Conservation (phyloP, 2,329 filamentous ascomycete species). For the Aphanoascus verrucosus region DNA sequence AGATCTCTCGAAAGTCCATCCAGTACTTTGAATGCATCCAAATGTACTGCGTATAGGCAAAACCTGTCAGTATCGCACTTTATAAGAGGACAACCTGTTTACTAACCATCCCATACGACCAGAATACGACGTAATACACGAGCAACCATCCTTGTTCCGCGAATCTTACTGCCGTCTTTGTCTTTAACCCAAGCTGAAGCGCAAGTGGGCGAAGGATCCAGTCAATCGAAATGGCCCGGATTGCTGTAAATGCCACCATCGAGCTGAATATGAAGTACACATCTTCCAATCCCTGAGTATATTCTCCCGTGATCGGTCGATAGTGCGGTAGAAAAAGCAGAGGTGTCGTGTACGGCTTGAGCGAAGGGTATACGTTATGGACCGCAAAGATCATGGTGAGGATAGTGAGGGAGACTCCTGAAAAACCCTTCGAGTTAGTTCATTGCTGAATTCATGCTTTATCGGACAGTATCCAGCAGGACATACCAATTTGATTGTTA, state of each 20-base stretch:
- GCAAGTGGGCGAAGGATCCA: constrained; percentile 74
- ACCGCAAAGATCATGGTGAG: constrained; percentile 71
- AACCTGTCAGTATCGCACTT: constrained; percentile 2
- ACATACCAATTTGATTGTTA: constrained; percentile 68
- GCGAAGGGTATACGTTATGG: constrained; percentile 70
- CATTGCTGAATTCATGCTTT: neutral
- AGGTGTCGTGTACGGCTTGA: constrained; percentile 67
- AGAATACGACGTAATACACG: constrained; percentile 72
- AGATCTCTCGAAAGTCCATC: constrained; percentile 65
- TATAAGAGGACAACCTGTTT: constrained; percentile 1
- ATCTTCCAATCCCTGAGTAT: constrained; percentile 71
- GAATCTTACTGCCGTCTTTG: constrained; percentile 72
- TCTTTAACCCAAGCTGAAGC: constrained; percentile 58
- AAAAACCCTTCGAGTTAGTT: neutral
- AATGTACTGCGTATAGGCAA: constrained; percentile 52
- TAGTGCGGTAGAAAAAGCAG: constrained; percentile 84
- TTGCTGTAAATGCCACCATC: constrained; percentile 73
- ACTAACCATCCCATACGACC: constrained; percentile 71
- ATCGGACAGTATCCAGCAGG: neutral
- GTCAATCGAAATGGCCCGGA: constrained; percentile 77
- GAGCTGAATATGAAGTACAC: constrained; percentile 64
- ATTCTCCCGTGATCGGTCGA: constrained; percentile 56
- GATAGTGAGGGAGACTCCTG: constrained; percentile 76
- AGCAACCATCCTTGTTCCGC: constrained; percentile 91
- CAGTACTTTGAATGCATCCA: constrained; percentile 68